Percentiles rank a stretch among this genome's conserved stretches.
These are phyloP conservation scores for Salix koriyanagi DNA, from an alignment of 345 rosid genomes.

Conservation along the genomic window DNA sequence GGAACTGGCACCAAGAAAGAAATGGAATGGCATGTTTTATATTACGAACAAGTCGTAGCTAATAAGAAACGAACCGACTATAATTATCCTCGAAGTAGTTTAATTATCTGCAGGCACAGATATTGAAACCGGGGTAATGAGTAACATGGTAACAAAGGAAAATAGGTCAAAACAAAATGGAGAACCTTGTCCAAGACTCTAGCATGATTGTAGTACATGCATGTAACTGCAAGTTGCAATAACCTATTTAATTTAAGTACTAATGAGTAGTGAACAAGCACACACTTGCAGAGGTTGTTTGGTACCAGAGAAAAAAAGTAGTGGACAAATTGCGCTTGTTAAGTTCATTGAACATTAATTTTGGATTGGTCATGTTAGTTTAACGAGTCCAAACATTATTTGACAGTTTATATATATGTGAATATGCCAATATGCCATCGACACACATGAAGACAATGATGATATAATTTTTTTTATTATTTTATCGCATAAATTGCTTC, in stretches of 20 bases:
- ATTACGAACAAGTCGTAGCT: background rate
- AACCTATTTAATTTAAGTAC: background rate
- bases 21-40: background rate
- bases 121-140: background rate
- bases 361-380: background rate
- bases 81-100: background rate
- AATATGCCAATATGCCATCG: too few species aligned
- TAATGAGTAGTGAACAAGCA: background rate
- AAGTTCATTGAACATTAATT: conserved; percentile 6
- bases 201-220: background rate
- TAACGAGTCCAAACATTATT: too few species aligned
- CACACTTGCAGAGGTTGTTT: background rate
- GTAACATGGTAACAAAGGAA: background rate
- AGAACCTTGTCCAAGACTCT: background rate
- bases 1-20: background rate
- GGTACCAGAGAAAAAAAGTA: background rate
- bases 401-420: too few species aligned
- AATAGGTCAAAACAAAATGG: conserved; percentile 2
- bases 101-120: background rate
- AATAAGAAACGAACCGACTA: background rate
- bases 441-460: too few species aligned
- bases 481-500: too few species aligned
- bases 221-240: background rate
- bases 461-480: too few species aligned
- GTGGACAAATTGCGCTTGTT: conserved; percentile 1